Evolutionary conservation across 73 alveolate species (phyloP), one percentile per base, ranked within the genome.

Genomic region (Uronychia binucleata): DNA sequence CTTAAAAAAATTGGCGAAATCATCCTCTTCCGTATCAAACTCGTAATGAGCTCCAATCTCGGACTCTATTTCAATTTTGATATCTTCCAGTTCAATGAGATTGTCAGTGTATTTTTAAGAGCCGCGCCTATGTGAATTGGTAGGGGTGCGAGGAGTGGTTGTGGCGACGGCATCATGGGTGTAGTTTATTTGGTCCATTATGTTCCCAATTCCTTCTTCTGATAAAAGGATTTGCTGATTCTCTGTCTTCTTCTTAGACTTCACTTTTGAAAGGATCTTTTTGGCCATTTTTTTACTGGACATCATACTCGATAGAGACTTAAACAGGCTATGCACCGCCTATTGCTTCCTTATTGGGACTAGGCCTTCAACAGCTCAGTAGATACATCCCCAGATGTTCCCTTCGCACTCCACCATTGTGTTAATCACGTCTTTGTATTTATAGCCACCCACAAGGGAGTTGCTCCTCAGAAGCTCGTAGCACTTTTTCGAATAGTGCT

Each of bases 351-450:
- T 19, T 46, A 19, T 5, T 11, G 19, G 5, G 67, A 46, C 67
- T 19, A 11, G 19, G 19, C 67, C 67, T 46, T 46, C 77, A 33
- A 82, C 60, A n/a, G 79, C 83, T 82, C 67, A 11, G 33, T 85
- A 85, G 11, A 85, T 85, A 34, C 91, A 85, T 1, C 85, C 91
- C 91, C 91, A 85, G 26, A 85, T 85, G 31, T 85, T 85, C 14
- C 85, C 77, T 31, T 85, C 91, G 26, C 76, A 31, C 58, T 74
- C 77, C 25, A 82, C 89, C 1, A 82, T 5, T 11, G 67, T 46
- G 67, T 46, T 46, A 46, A 46, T 46, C n/a, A 46, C 67, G 19
- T 5, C 19, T 46, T 46, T 5, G 19, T 11, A 46, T 5, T 46
- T 5, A 19, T 46, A 11, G 19, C 19, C 67, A 5, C 19, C 67